Percentiles rank a stretch among this genome's conserved stretches.
Conservation (phyloP, 345 rosid species). For the Gossypium bickii region DNA sequence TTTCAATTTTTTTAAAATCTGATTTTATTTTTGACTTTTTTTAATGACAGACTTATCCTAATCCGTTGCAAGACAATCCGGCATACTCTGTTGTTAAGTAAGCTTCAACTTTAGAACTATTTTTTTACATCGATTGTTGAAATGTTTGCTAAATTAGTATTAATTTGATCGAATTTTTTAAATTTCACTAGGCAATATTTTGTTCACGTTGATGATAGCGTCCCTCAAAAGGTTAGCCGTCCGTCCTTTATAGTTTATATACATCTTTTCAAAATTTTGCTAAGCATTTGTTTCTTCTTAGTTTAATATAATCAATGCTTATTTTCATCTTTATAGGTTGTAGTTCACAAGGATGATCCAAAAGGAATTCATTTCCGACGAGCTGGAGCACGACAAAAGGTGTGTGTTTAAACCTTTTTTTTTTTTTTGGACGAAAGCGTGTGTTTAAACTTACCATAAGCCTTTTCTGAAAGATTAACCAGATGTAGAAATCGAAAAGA, state of each 20-base stretch:
- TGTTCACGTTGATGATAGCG: slow-evolving; percentile 75
- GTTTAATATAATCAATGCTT: neutral
- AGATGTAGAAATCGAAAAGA: too few relatives aligned
- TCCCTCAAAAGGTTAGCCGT: slow-evolving; percentile 62
- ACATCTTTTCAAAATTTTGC: neutral
- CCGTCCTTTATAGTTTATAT: neutral
- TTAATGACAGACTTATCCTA: slow-evolving; percentile 43
- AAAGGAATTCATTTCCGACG: slow-evolving; percentile 83
- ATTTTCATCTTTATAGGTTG: slow-evolving; percentile 38
- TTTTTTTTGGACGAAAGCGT: slow-evolving; percentile 32
- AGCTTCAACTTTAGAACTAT: slow-evolving; percentile 21
- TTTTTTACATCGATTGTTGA: neutral
- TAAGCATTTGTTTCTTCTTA: neutral
- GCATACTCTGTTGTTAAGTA: slow-evolving; percentile 87
- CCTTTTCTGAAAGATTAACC: neutral
- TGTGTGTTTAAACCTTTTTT: slow-evolving; percentile 4
- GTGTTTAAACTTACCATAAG: neutral
- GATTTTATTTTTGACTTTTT: slow-evolving; percentile 2
- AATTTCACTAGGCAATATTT: slow-evolving; percentile 70
- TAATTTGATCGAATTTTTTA: neutral
- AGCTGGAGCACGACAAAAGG: slow-evolving; percentile 88
- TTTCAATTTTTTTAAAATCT: neutral
- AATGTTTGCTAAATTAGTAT: neutral
- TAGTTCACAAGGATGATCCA: slow-evolving; percentile 66
- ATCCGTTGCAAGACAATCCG: slow-evolving; percentile 85